Evolutionary conservation across 176 grass and related monocot species (phyloP).

Genomic region (sorghum (Sorghum bicolor)): DNA sequence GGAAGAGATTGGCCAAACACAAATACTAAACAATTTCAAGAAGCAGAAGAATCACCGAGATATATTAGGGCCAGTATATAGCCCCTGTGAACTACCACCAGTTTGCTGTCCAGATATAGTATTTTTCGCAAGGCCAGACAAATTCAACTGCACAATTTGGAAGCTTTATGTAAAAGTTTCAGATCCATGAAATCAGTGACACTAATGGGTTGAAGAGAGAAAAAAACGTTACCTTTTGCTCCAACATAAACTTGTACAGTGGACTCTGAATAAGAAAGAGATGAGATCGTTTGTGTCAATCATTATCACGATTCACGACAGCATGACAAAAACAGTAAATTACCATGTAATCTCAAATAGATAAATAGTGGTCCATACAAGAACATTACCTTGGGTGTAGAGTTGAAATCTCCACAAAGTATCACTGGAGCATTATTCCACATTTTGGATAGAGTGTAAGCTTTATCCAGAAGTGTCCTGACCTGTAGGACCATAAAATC

Average conservation of each 20-base stretch:
- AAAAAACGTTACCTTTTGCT: constrained; percentile 63
- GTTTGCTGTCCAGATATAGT: constrained; percentile 79
- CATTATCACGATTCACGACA: constrained; percentile 23
- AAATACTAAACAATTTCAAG: not conserved
- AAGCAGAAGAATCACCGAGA: constrained; percentile 50
- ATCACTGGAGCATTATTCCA: constrained; percentile 90
- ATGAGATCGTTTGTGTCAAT: constrained; percentile 29
- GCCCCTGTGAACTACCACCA: constrained; percentile 40
- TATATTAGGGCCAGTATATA: constrained; percentile 37
- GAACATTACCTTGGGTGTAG: constrained; percentile 67
- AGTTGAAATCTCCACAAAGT: constrained; percentile 97
- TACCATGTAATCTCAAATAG: not conserved
- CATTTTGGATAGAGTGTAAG: constrained; percentile 64
- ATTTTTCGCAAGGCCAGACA: constrained; percentile 57
- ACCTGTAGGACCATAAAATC: constrained; percentile 53
- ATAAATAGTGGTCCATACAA: constrained; percentile 10
- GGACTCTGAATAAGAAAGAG: constrained; percentile 69
- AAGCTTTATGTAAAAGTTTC: constrained; percentile 37
- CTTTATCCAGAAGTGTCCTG: constrained; percentile 81
- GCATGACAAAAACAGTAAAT: constrained; percentile 15
- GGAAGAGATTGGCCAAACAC: constrained; percentile 6
- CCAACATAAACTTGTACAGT: constrained; percentile 72
- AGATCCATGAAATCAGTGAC: not conserved
- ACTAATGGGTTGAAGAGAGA: constrained; percentile 6
- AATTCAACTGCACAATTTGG: constrained; percentile 60